phyloP scores from a whole-genome alignment of 2,329 filamentous ascomycete species.

The Beauveria medogensis region DNA sequence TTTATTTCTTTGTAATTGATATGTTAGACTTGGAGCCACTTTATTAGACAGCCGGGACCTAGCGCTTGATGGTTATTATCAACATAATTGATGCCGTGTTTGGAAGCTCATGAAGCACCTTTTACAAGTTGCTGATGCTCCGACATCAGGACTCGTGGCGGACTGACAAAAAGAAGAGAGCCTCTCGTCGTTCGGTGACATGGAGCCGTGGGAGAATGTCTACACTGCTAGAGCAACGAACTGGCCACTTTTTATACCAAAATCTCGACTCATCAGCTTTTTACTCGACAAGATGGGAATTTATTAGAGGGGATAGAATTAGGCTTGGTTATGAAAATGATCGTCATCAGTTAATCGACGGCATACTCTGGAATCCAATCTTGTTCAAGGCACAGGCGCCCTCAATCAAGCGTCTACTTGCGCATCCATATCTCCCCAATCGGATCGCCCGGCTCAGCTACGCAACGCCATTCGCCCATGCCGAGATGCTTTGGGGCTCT shows the following conservation, averaged over 20 bases:
- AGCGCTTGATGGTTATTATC: not conserved
- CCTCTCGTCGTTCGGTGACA: not conserved
- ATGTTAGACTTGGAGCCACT: too few relatives aligned
- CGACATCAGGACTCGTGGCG: not conserved
- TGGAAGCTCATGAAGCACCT: too few relatives aligned
- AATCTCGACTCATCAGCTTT: too few relatives aligned
- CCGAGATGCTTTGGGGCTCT: constrained; percentile 53
- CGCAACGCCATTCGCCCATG: constrained; percentile 64
- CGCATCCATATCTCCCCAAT: constrained; percentile 61
- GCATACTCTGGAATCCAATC: not conserved
- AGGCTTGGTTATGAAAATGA: not conserved
- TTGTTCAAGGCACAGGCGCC: too few relatives aligned
- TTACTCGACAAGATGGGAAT: too few relatives aligned
- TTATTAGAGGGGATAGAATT: too few relatives aligned
- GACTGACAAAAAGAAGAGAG: not conserved
- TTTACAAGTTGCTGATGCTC: too few relatives aligned
- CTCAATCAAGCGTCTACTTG: constrained; percentile 16
- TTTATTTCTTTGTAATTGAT: not conserved
- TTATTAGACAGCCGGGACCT: not conserved
- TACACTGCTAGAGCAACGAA: not conserved
- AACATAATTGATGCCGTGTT: too few relatives aligned
- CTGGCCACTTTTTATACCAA: not conserved
- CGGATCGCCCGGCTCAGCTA: constrained; percentile 55
- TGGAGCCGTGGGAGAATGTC: not conserved
- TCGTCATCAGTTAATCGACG: not conserved